Evolutionary conservation across 164 flowering plant species (phyloP), one percentile per base, ranked within the genome.

Genomic region (Tinospora cordifolia): DNA sequence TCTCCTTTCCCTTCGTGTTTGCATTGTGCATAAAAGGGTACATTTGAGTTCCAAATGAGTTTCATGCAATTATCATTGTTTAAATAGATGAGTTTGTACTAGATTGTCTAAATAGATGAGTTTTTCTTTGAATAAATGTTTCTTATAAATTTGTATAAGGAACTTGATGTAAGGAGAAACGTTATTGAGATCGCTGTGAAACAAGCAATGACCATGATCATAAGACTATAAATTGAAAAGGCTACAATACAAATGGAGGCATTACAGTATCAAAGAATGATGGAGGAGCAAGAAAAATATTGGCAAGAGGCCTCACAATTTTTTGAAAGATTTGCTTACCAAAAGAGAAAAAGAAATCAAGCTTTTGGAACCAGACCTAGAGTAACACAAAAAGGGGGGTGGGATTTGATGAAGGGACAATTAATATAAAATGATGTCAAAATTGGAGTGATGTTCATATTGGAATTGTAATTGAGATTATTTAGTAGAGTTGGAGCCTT

Each of bases 201-300:
- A 76, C 84, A 90, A 67, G 90, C 96, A n/a, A 89, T 89, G 96
- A 93, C 98, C 25, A 92, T 92, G 98, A 90, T 92, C 66, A 90
- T 91, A 0, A 69, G 88, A 71, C 70, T 93, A 71, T 97, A 93
- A 70, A 91, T 87, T 41, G 96, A 90, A 78, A 93, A 93, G 77
- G 92, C 96, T 5, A 84, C 92, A 14, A 83, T 90, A 3, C 90
- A 87, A 30, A 89, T 90, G 98, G 96, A 91, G 73, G 92, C 93
- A 6, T 77, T 89, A 67, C 98, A 93, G 75, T 91, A 91, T 79
- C 90, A 88, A 77, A 87, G 98, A 71, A 84, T 93, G 94, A 93
- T 93, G 94, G 97, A 93, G 68, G 98, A 91, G 77, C 97, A 91
- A 66, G 89, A 88, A 25, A 94, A 91, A 80, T 90, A 89, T 70